Percentiles rank a stretch among this genome's conserved stretches.
These are phyloP conservation scores for Suillus weaverae DNA, from an alignment of 768 basidiomycete genomes.

Conservation along the genomic window DNA sequence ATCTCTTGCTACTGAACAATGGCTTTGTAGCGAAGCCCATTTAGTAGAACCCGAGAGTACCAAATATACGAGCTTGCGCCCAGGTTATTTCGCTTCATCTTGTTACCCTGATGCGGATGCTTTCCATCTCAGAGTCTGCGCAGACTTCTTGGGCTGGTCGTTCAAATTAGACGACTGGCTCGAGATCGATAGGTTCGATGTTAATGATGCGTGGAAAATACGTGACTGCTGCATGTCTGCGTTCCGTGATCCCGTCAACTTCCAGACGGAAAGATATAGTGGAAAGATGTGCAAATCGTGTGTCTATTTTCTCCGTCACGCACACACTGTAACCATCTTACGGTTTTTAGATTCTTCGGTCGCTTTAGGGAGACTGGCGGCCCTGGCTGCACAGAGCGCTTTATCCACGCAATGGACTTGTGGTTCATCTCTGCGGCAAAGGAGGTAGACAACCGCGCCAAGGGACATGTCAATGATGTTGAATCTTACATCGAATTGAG, in stretches of 20 bases:
- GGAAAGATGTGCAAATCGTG: constrained; percentile 35
- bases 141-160: constrained; percentile 61
- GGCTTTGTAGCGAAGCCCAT: neutral
- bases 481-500: constrained; percentile 55
- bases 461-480: constrained; percentile 39
- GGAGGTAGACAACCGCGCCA: constrained; percentile 44
- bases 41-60: constrained; percentile 30
- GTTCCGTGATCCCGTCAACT: constrained; percentile 29
- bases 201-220: constrained; percentile 30
- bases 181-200: constrained; percentile 19
- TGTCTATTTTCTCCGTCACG: constrained; percentile 12
- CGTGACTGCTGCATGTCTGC: constrained; percentile 30
- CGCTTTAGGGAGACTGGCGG: constrained; percentile 39
- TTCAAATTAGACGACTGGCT: constrained; percentile 36
- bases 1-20: neutral
- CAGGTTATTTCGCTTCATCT: constrained; percentile 58
- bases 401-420: constrained; percentile 40
- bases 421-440: constrained; percentile 43
- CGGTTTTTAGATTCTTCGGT: constrained; percentile 34
- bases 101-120: constrained; percentile 59
- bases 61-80: constrained; percentile 42
- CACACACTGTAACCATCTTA: neutral
- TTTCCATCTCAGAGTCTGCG: constrained; percentile 60
- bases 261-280: constrained; percentile 23
- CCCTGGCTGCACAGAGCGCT: constrained; percentile 40